Evolutionary conservation across 306 rosid species (phyloP).

Genomic region (Gastrolobium bilobum): DNA sequence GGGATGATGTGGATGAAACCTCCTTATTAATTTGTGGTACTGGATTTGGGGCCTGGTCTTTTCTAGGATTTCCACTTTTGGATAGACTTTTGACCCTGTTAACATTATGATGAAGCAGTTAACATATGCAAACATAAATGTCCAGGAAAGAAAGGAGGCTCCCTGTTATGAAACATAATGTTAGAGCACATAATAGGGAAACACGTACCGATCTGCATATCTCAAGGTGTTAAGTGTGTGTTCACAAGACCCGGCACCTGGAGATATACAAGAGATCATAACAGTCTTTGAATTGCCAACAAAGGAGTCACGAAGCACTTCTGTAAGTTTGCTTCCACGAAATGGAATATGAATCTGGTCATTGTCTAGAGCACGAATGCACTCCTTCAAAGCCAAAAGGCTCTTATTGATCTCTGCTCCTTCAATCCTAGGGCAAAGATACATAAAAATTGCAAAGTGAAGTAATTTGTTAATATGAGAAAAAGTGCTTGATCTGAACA

Average conservation of each 20-base stretch:
- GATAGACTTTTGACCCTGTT: constrained; percentile 98
- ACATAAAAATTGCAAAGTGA: constrained; percentile 37
- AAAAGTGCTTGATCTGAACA: constrained; percentile 30
- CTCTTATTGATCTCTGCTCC: constrained; percentile 99
- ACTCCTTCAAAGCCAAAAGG: constrained; percentile 98
- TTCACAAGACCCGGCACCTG: constrained; percentile 98
- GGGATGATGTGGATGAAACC: constrained; percentile 61
- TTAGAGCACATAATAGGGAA: constrained; percentile 30
- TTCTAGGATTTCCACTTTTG: constrained; percentile 88
- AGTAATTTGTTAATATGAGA: constrained; percentile 15
- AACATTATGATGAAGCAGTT: constrained; percentile 46
- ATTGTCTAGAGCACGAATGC: constrained; percentile 98
- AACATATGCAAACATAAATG: constrained; percentile 31
- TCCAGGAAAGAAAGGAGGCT: constrained; percentile 3
- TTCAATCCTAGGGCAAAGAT: constrained; percentile 74
- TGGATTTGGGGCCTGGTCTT: constrained; percentile 73
- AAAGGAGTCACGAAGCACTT: constrained; percentile 98
- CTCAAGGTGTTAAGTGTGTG: constrained; percentile 95
- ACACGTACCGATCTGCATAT: constrained; percentile 91
- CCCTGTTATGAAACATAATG: constrained; percentile 25
- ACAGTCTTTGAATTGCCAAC: constrained; percentile 98
- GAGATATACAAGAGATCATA: constrained; percentile 98
- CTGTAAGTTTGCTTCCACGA: constrained; percentile 99
- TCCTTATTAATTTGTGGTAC: constrained; percentile 70
- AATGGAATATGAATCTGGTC: constrained; percentile 98